Conservation (phyloP, 345 rosid genomes). For the Schrenkiella parvula region DNA sequence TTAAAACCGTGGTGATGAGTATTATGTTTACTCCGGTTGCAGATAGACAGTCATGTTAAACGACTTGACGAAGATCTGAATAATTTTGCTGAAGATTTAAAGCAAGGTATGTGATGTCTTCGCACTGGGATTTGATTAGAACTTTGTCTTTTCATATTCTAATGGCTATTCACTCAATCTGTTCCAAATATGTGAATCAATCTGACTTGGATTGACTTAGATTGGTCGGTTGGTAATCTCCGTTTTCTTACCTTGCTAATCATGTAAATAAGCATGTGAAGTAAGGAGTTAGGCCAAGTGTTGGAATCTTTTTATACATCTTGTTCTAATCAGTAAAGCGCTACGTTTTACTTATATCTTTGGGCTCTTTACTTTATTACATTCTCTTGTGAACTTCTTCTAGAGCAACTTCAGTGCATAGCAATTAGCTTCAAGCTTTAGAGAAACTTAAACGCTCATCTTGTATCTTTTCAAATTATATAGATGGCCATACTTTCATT, state of each 20-base stretch:
- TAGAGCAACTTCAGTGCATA: not conserved
- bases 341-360: not conserved
- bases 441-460: not conserved
- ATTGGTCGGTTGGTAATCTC: not conserved
- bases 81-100: constrained; percentile 89
- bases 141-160: not conserved
- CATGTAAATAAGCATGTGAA: not conserved
- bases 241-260: not conserved
- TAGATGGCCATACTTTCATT: not conserved
- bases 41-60: constrained; percentile 94
- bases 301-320: not conserved
- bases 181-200: not conserved
- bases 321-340: not conserved
- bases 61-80: constrained; percentile 93
- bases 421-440: not conserved
- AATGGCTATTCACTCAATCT: not conserved
- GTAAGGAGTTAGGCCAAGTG: not conserved
- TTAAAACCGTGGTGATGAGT: not conserved
- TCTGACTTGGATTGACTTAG: not conserved
- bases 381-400: not conserved
- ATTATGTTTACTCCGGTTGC: constrained; percentile 18
- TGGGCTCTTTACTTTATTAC: not conserved
- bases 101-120: constrained; percentile 55
- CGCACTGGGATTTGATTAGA: not conserved
- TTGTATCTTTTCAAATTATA: not conserved